Base-by-base conservation (phyloP, 225 moss, liverwort and hornwort species). In the Bryum argenteum region DNA sequence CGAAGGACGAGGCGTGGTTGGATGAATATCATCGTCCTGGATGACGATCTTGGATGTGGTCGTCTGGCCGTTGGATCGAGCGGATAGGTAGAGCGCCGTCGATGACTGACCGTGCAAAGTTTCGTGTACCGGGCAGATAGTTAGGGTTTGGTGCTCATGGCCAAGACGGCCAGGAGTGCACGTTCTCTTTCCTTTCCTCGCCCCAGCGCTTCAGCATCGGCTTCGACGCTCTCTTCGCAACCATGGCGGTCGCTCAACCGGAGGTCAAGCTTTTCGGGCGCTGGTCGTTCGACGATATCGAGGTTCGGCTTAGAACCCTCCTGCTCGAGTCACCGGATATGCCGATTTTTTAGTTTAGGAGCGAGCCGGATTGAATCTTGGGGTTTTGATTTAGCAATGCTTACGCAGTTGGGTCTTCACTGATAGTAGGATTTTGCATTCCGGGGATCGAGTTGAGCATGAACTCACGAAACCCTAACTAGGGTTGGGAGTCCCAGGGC, bases 211-310 rank as follows among this genome's bases (percentile, higher is more conserved):
- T 17, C 52, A 58, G 69, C 51, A 16, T 40, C 48, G 45, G 73
- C 79, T 65, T 57, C 74, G 45, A 47, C 37, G 78, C 41, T 47
- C 51, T 44, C 19, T 24, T 58, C 28, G 13, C 68, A 57, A 74
- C 78, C 60, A 76, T 85, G 79, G 83, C 85, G 20, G 81, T 79
- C 75, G 76, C 58, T 16, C 86, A 86, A 76, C 85, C 87, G 12
- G 89, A 91, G 39, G 90, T 91, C 38, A 93, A 93, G 79, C 87
- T 93, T 9, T 93, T 91, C 59, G 93, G 90, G 18, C 81, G 87
- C 57, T 90, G 94, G 90, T 75, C 87, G 1, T 94, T 90, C 54
- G 94, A 92, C 13, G 90, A 92, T 40, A 90, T 94, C 23, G 90
- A 90, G 80, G 84, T 92, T 18, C 7, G 65, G 8, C 8, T 5